A percentile compares a stretch with the other conserved stretches of the same genome.
Conservation (phyloP, 1,284 basidiomycete species). For the Trichosporon ovoides region DNA sequence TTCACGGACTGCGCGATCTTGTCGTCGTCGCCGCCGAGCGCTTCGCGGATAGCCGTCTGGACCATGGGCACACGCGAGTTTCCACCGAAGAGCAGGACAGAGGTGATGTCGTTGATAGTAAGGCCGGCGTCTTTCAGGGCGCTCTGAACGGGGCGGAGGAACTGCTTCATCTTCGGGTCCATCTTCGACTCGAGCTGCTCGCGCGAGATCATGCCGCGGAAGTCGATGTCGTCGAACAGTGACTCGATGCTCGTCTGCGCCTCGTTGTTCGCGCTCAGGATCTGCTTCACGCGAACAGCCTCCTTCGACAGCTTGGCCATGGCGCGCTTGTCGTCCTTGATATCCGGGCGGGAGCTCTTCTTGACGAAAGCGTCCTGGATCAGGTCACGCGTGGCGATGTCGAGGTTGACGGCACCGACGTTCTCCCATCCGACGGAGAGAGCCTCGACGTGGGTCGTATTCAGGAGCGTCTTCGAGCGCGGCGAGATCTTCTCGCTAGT, state of each 20-base stretch:
- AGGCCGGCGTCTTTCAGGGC: conserved; percentile 68
- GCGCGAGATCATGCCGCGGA: conserved; percentile 70
- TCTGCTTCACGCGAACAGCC: conserved; percentile 81
- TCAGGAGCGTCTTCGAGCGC: conserved; percentile 50
- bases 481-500: conserved; percentile 47
- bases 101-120: conserved; percentile 64
- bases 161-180: conserved; percentile 51
- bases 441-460: conserved; percentile 70
- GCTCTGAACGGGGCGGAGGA: conserved; percentile 68
- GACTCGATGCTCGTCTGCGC: conserved; percentile 73
- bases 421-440: conserved; percentile 73
- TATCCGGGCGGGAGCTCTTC: conserved; percentile 39
- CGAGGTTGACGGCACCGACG: conserved; percentile 75
- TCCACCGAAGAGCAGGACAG: conserved; percentile 87
- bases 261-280: conserved; percentile 88
- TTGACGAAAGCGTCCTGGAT: conserved; percentile 71
- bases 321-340: conserved; percentile 63
- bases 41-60: conserved; percentile 68
- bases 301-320: conserved; percentile 94
- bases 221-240: conserved; percentile 84
- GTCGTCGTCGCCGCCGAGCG: conserved; percentile 65
- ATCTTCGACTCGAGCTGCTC: conserved; percentile 70
- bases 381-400: conserved; percentile 75
- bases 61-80: conserved; percentile 87
- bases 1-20: conserved; percentile 92